Evolutionary conservation across 2,329 filamentous ascomycete species (phyloP).

Genomic region (Lecanicillium sp.): DNA sequence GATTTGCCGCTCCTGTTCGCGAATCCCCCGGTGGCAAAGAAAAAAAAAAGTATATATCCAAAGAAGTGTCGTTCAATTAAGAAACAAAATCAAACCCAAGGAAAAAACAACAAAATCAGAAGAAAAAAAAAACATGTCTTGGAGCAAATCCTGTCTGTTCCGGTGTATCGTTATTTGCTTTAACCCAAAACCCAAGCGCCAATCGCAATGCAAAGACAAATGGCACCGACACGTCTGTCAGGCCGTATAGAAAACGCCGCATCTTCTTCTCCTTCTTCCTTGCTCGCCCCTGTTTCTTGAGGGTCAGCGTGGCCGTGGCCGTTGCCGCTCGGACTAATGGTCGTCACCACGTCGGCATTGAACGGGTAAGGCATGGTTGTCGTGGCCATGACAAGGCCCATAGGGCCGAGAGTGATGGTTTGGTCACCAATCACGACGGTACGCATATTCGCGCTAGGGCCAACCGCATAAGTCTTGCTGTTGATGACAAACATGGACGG

Average conservation of each 20-base stretch:
- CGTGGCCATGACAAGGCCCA: conserved; percentile 40
- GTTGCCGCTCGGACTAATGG: conserved; percentile 26
- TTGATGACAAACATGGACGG: conserved; percentile 40
- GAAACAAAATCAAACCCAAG: neutral
- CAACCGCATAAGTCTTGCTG: conserved; percentile 43
- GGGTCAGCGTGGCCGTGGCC: conserved; percentile 20
- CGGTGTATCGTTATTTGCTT: neutral
- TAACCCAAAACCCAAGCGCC: conserved; percentile 29
- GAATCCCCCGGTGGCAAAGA: too few relatives aligned
- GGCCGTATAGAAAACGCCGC: conserved; percentile 10
- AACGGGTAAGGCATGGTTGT: conserved; percentile 39
- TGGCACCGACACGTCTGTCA: conserved; percentile 11
- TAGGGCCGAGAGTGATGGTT: conserved; percentile 42
- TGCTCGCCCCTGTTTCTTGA: conserved; percentile 10
- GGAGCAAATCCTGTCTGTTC: neutral
- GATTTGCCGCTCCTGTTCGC: too few relatives aligned
- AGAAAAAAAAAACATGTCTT: neutral
- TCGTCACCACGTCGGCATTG: conserved; percentile 33
- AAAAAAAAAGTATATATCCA: conserved; percentile 2
- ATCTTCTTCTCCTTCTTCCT: conserved; percentile 17
- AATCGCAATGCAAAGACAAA: conserved; percentile 29
- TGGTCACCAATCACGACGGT: conserved; percentile 42
- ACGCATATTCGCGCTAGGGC: conserved; percentile 30
- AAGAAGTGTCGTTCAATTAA: neutral
- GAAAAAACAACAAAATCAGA: neutral